Base-by-base conservation (phyloP, 805 yeast species). In the Wickerhamiella cacticola region DNA sequence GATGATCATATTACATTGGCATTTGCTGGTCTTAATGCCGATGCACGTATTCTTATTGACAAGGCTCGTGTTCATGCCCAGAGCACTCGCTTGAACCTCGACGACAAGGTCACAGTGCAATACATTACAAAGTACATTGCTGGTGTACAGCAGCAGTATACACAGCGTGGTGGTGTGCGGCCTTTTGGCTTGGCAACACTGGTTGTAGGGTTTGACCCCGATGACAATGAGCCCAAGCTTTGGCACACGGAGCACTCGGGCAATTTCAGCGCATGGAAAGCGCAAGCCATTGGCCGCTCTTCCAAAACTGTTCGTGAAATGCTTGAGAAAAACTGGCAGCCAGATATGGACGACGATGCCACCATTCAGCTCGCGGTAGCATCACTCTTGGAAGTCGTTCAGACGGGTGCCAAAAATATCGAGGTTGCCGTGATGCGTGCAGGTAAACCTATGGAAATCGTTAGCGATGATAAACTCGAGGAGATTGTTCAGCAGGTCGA, bases 21-120 rank as follows among this genome's bases (percentile, higher is more conserved):
- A 44, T 92, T 92, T 70, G 96, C 98, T 39, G 98, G 98, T 3
- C 74, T 92, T 63, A 89, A 88, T 65, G 98, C 98, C n/a, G 98
- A 92, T 65, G 95, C 97, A 15, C 76, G 98, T 63, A 79, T 92
- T 49, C 74, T 92, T 56, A 85, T 92, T 49, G 96, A 92, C 66
- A 84, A 82, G 68, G 97, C 98, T 10, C 77, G 97, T 60, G 81
- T 89, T 22, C 96, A 92, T 65, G 96, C 97, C 3, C 98, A 92
- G 66, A 82, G 94, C 13, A 95, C 88, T 67, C 76, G 82, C 63
- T 74, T 92, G 59, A 86, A 89, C n/a, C 74, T 89, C 60, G 98
- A 89, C 63, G 97, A 92, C 62, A 82, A 96, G 0, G 96, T 87
- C 8, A 71, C 86, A 15, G 75, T 92, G 50, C 97, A 92, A 62